Base-by-base conservation (phyloP, 192 early-diverging fungal species). In the Martensiomyces pterosporus region DNA sequence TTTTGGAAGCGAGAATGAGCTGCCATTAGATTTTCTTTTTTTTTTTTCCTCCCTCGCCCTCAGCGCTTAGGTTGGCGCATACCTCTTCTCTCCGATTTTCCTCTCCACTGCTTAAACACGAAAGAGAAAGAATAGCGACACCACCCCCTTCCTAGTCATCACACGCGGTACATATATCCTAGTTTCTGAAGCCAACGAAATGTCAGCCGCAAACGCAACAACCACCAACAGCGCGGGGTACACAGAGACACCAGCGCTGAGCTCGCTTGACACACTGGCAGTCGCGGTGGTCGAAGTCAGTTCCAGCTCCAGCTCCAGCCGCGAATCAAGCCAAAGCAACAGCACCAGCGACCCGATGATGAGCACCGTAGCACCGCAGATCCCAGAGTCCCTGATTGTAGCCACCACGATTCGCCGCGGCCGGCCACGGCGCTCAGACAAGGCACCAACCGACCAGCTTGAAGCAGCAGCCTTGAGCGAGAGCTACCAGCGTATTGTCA, bases 351-450 rank as follows among this genome's bases (percentile, higher is more conserved):
- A 32, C 29, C 29, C 29, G 29, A n/a, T n/a, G 2, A 48, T 56
- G 39, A 60, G 57, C 25, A 55, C 62, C 0, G 54, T 73, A 4
- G 69, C 62, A 16, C 62, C 69, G 7, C 42, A 57, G 46, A 73
- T 73, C 24, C 69, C 69, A 12, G 53, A 60, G 46, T 47, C 62
- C 9, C 41, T 73, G 18, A 55, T 73, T n/a, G 61, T 73, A 2
- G 61, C 63, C 2, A 47, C 69, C 13, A 65, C 55, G 35, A 73
- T 73, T 25, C 62, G 53, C 33, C 69, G 69, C 9, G 69, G 69
- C 16, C 69, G 69, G 42, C 69, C 69, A 47, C 60, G 57, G 47
- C 49, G 52, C 24, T 24, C 47, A 18, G 63, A 73, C 41, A 57
- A 65, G 18, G 46, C 35, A 1, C 35, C 34, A 9, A 22, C 43